Evolutionary conservation across 768 basidiomycete species (phyloP), one percentile per base, ranked within the genome.

Genomic region (Tremella yokohamensis): DNA sequence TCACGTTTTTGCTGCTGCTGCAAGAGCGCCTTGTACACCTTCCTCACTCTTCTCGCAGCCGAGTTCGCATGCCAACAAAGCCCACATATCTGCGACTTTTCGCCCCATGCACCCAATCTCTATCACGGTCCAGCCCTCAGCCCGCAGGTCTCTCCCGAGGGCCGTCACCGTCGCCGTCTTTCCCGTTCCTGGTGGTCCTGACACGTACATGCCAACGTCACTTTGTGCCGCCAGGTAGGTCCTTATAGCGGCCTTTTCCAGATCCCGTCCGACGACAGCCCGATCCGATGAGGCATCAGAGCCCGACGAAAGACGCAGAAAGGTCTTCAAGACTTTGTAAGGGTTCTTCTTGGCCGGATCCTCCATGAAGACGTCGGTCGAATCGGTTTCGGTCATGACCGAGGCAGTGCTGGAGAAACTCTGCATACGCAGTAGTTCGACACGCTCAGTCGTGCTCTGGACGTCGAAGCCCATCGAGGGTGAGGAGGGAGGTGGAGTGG

Each of bases 131-230:
- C 74, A 74, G 1, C 65, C 65, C 25, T 64, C 57, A 7, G 25
- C 39, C 1, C 22, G 24, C 52, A 66, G 37, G 26, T 68, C 65
- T 12, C 66, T 40, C 2, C 70, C 72, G 16, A 77, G 44, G 11
- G 68, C 65, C 39, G 70, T 70, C 16, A 76, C 68, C 25, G 72
- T 49, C 22, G 76, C 77, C 12, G 77, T 78, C 66, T 78, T 99
- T 8, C 96, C 94, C 1, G 90, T 90, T 1, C 93, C 94, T 2
- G 92, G 91, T 1, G 90, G 84, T 8, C 94, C 94, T 8, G 92
- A 93, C 52, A 97, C 85, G 75, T 93, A 97, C 57, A 73, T 59
- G 16, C 65, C 70, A 1, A 62, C 65, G 24, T 67, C 70, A 18
- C 45, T 22, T 19, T 58, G 59, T 9, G 45, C 49, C 13, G 54